phyloP scores from a whole-genome alignment of 129 eudicot genomes.

The Saposhnikovia divaricata region DNA sequence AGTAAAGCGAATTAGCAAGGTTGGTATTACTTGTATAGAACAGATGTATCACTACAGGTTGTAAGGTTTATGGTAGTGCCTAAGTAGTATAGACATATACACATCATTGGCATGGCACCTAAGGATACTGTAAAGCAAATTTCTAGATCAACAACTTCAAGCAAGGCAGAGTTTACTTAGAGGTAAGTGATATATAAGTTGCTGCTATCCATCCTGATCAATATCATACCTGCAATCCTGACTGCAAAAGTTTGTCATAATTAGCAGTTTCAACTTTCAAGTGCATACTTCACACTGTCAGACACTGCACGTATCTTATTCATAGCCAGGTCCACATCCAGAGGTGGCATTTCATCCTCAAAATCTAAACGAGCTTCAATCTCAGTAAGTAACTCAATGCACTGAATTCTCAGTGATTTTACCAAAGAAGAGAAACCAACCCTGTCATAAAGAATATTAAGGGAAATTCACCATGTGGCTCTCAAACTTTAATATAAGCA shows the following conservation, averaged over 20 bases:
- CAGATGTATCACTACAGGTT: background rate
- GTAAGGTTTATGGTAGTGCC: background rate
- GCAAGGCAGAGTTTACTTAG: background rate
- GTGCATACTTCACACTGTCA: conserved; percentile 57
- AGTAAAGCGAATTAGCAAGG: background rate
- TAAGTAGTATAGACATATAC: background rate
- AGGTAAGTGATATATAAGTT: background rate
- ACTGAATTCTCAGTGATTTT: conserved; percentile 64
- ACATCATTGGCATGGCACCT: background rate
- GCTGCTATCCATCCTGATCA: background rate
- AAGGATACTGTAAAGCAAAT: background rate
- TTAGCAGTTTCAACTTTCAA: conserved; percentile 98
- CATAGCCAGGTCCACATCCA: conserved; percentile 38
- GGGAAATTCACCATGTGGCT: no score
- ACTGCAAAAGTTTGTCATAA: conserved; percentile 81
- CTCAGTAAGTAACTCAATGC: conserved; percentile 89
- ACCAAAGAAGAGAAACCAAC: no score
- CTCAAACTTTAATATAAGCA: no score
- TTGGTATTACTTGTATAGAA: background rate
- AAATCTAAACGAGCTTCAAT: conserved; percentile 98
- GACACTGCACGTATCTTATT: conserved; percentile 49
- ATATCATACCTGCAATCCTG: conserved; percentile 75
- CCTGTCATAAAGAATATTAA: no score
- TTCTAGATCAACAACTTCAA: background rate
- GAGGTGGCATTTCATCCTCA: conserved; percentile 98